Percentiles rank a stretch among this genome's conserved stretches.
These are phyloP conservation scores for Chaetomium cochliodes DNA, from an alignment of 495 filamentous ascomycete species.

Conservation along the genomic window DNA sequence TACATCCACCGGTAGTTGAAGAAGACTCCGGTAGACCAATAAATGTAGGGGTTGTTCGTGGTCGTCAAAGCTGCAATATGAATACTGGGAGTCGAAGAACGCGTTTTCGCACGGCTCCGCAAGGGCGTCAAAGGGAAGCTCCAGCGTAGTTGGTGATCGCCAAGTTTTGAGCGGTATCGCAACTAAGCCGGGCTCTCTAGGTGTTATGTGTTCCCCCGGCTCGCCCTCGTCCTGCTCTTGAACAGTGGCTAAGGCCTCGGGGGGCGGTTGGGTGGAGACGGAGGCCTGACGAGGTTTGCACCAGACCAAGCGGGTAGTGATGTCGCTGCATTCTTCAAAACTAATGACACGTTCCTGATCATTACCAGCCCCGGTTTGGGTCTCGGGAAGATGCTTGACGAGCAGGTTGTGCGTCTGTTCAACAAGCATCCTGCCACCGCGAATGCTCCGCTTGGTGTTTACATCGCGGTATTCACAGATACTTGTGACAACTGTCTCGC, in stretches of 20 bases:
- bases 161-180: conserved; percentile 52
- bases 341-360: conserved; percentile 39
- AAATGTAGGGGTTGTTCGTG: conserved; percentile 73
- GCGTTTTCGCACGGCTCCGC: conserved; percentile 71
- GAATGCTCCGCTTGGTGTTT: conserved; percentile 59
- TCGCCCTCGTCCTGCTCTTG: conserved; percentile 51
- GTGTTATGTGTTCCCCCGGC: not conserved
- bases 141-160: conserved; percentile 49
- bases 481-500: conserved; percentile 74
- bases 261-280: conserved; percentile 13
- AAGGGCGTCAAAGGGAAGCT: conserved; percentile 65
- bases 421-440: conserved; percentile 68
- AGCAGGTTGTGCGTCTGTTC: conserved; percentile 69
- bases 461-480: conserved; percentile 90
- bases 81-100: conserved; percentile 59
- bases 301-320: conserved; percentile 72
- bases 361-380: conserved; percentile 21
- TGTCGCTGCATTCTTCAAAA: conserved; percentile 78
- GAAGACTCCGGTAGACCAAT: conserved; percentile 72
- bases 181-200: conserved; percentile 2
- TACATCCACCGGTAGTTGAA: conserved; percentile 74
- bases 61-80: conserved; percentile 65
- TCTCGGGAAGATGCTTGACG: conserved; percentile 34
- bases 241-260: conserved; percentile 46
- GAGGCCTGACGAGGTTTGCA: conserved; percentile 50